These are phyloP conservation scores for Pelagomonas calceolata DNA, from an alignment of 108 stramenopile genomes.

Conservation along the genomic window DNA sequence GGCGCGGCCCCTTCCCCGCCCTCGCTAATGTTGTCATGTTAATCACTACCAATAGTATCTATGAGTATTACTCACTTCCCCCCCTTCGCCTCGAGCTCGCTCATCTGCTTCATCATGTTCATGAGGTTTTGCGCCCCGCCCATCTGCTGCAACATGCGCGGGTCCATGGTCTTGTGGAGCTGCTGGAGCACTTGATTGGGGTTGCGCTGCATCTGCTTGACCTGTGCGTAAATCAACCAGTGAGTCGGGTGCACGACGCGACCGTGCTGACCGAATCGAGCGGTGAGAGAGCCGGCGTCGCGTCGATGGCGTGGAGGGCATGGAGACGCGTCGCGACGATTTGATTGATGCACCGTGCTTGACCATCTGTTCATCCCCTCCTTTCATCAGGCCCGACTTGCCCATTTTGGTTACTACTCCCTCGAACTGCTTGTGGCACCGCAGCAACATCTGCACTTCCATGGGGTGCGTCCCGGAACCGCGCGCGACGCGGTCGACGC, in stretches of 20 bases:
- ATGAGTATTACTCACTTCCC: too few species aligned
- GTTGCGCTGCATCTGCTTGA: conserved; percentile 70
- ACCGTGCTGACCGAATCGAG: too few species aligned
- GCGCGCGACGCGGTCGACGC: conserved; percentile 64
- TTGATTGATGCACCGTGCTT: too few species aligned
- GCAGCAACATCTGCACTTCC: conserved; percentile 69
- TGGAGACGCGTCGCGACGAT: too few species aligned
- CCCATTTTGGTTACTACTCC: conserved; percentile 80
- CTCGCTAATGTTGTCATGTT: too few species aligned
- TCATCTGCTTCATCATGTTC: conserved; percentile 21
- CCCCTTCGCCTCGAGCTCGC: background rate
- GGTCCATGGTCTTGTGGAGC: conserved; percentile 62
- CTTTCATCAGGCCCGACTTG: conserved; percentile 73
- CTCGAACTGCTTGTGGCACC: conserved; percentile 77
- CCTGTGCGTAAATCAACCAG: too few species aligned
- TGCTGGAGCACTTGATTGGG: conserved; percentile 63
- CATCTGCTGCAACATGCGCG: conserved; percentile 67
- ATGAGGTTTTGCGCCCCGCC: conserved; percentile 47
- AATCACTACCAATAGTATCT: too few species aligned
- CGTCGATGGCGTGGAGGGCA: too few species aligned
- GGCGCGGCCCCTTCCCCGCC: too few species aligned
- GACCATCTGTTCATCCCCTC: conserved; percentile 53
- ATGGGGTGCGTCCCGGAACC: conserved; percentile 77
- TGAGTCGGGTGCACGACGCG: too few species aligned
- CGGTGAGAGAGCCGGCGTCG: too few species aligned